phyloP scores from a whole-genome alignment of 2,329 filamentous ascomycete genomes.

The Gyromitra esculenta region DNA sequence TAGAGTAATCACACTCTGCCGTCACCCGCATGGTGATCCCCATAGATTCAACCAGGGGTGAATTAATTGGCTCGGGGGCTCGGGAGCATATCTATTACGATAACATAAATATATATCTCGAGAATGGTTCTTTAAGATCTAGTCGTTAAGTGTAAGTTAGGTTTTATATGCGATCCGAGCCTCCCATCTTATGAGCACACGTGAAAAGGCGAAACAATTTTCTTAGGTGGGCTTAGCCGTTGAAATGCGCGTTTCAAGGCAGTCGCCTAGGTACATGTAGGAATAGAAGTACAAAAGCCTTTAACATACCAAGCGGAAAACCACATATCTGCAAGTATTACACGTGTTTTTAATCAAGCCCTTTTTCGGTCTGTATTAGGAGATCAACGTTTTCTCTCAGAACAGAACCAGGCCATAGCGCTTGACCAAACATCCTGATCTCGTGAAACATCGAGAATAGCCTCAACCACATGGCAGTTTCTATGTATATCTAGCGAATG shows the following conservation, averaged over 20 bases:
- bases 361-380: not conserved
- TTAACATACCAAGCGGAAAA: not conserved
- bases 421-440: conserved; percentile 13
- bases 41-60: not conserved
- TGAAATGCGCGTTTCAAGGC: not conserved
- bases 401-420: conserved; percentile 4
- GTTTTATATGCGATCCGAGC: not conserved
- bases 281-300: not conserved
- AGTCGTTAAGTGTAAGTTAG: not conserved
- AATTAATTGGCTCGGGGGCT: too few relatives aligned
- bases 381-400: not conserved
- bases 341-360: not conserved
- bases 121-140: too few relatives aligned
- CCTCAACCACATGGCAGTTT: not conserved
- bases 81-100: too few relatives aligned
- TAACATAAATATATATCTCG: too few relatives aligned
- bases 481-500: conserved; percentile 5
- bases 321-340: not conserved
- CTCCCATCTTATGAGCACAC: not conserved
- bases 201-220: not conserved
- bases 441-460: not conserved
- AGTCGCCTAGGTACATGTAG: not conserved
- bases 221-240: not conserved
- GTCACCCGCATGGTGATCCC: not conserved
- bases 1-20: not conserved